Base-by-base conservation (phyloP, 345 rosid species). In the Hypericum perforatum region DNA sequence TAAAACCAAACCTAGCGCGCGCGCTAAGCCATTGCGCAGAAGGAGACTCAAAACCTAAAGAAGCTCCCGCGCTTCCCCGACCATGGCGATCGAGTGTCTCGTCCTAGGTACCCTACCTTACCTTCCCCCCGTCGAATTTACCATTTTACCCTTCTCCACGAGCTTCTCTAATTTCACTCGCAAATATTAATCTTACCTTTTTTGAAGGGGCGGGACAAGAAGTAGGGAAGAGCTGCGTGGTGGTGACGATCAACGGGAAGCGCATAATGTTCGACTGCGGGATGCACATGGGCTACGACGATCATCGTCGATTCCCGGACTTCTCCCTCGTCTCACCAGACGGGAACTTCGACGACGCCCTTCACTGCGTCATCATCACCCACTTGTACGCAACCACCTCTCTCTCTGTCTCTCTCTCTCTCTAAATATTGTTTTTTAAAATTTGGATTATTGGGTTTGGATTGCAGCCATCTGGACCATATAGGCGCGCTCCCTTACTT, bases 181-280 rank as follows among this genome's bases (percentile, higher is more conserved):
- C n/a, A n/a, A n/a, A n/a, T n/a, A n/a, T n/a, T n/a, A n/a, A n/a
- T n/a, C n/a, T n/a, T 0, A 12, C 42, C 14, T 3, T 3, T 44
- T 13, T 45, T 65, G 16, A 64, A 85, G 97, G 97, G 8, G 98
- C 97, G 45, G 98, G 98, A 6, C 95, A 88, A 71, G 97, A 85
- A 64, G 82, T 92, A 4, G 97, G 97, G 11, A 92, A 92, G 82
- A 92, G 97, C 80, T 92, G 97, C 50, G 91, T 70, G 16, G 82
- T 92, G n/a, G 98, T 84, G 39, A 67, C 84, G 32, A 78, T 92
- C 71, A 84, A 85, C 8, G 89, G 91, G 32, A 85, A 85, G 74
- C 74, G 68, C 54, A 80, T 88, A 54, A 92, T 92, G 97, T 92
- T 92, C 39, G 98, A 92, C 60, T 92, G 95, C 59, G 97, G 97